Conservation (phyloP, 2,329 filamentous ascomycete genomes). For the Fusarium sp. region DNA sequence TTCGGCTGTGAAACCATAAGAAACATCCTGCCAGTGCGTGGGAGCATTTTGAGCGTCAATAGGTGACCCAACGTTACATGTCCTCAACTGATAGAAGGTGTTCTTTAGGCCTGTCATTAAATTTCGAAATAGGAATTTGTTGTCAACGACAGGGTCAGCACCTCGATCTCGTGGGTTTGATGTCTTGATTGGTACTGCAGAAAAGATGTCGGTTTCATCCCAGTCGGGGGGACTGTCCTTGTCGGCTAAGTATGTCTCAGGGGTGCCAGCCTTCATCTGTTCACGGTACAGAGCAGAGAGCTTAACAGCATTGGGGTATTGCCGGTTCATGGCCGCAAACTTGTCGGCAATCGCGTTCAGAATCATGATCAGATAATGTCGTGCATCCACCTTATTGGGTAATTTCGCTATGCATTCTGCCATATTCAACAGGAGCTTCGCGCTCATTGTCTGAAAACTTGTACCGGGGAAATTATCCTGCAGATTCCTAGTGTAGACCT, state of each 20-base stretch:
- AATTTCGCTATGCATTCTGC: conserved; percentile 96
- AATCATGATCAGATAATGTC: conserved; percentile 96
- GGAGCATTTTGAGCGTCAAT: conserved; percentile 83
- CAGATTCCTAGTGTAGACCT: conserved; percentile 95
- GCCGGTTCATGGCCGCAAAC: conserved; percentile 96
- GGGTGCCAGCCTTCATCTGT: conserved; percentile 67
- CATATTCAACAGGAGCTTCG: conserved; percentile 96
- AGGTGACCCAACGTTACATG: conserved; percentile 78
- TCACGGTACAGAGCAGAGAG: conserved; percentile 80
- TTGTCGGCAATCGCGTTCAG: conserved; percentile 98
- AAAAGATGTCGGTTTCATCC: conserved; percentile 98
- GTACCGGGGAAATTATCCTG: conserved; percentile 97
- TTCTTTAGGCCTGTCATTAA: conserved; percentile 95
- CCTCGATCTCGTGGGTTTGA: conserved; percentile 89
- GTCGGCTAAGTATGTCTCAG: conserved; percentile 86
- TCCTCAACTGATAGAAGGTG: conserved; percentile 92
- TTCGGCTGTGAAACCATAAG: conserved; percentile 95
- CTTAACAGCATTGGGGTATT: conserved; percentile 95
- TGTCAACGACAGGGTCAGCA: conserved; percentile 90
- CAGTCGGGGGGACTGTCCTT: conserved; percentile 85
- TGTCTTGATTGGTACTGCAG: conserved; percentile 93
- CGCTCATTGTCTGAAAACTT: conserved; percentile 99
- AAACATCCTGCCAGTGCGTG: conserved; percentile 92
- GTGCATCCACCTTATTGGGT: conserved; percentile 89
- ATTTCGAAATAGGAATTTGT: conserved; percentile 98